These are phyloP conservation scores for Auriculariales sp. DNA, from an alignment of 768 basidiomycete genomes.

Conservation along the genomic window DNA sequence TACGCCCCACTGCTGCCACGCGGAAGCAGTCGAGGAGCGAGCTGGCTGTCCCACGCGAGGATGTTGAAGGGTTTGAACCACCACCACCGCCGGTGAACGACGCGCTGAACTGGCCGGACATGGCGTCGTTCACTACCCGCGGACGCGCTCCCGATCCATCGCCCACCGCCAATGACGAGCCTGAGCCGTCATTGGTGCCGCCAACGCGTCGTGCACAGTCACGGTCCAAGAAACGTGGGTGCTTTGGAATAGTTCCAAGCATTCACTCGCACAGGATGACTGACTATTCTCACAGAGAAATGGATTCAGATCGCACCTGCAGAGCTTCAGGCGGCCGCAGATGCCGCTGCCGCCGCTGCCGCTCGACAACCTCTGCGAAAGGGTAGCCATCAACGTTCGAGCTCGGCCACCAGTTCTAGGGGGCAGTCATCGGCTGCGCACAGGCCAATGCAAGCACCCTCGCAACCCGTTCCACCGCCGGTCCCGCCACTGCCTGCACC, in stretches of 20 bases:
- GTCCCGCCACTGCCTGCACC: slow-evolving; percentile 10
- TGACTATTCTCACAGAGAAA: slow-evolving; percentile 23
- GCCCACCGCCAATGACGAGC: neutral
- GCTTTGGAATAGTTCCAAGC: neutral
- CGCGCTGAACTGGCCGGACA: slow-evolving; percentile 4
- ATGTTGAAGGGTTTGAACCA: neutral
- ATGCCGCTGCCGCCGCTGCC: slow-evolving; percentile 25
- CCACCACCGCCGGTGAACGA: neutral
- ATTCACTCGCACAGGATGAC: slow-evolving; percentile 26
- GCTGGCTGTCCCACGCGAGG: too few species aligned
- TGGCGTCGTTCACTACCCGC: slow-evolving; percentile 1
- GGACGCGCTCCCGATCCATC: neutral
- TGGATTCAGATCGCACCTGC: slow-evolving; percentile 45
- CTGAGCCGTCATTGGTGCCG: neutral
- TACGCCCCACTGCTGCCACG: too few species aligned
- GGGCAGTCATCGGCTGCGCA: slow-evolving; percentile 20
- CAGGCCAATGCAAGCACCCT: slow-evolving; percentile 10
- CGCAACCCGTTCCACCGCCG: slow-evolving; percentile 14
- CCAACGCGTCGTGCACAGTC: neutral
- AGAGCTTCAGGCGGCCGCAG: slow-evolving; percentile 40
- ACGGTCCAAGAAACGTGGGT: slow-evolving; percentile 4
- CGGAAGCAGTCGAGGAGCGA: too few species aligned
- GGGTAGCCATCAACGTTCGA: slow-evolving; percentile 25
- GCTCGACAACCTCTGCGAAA: slow-evolving; percentile 18
- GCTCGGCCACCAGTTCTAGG: slow-evolving; percentile 14